A percentile compares a stretch with the other conserved stretches of the same genome.
Conservation (phyloP, 2,329 filamentous ascomycete species). For the Talaromyces funiculosus region DNA sequence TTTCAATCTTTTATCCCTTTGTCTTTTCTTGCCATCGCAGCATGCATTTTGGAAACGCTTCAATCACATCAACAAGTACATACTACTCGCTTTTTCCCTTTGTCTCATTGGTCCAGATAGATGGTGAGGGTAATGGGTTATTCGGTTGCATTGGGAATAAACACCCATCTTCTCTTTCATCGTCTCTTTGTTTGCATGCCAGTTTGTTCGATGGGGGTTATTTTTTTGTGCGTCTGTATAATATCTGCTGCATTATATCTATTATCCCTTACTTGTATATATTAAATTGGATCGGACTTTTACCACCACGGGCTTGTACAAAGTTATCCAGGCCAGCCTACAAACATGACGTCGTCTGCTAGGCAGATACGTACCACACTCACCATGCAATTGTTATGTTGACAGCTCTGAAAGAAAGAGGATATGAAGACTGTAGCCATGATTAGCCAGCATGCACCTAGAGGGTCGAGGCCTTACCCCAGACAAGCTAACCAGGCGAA, state of each 20-base stretch:
- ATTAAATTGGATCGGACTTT: not conserved
- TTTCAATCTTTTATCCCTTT: conserved; percentile 13
- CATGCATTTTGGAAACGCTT: not conserved
- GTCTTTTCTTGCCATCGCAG: too few species aligned
- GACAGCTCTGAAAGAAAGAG: too few species aligned
- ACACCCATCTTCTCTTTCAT: not conserved
- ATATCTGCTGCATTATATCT: not conserved
- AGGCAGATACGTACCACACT: not conserved
- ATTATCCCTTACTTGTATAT: not conserved
- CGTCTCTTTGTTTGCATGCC: not conserved
- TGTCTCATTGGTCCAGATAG: not conserved
- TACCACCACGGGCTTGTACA: not conserved
- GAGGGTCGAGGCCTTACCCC: not conserved
- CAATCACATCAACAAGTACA: not conserved
- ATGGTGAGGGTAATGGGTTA: not conserved
- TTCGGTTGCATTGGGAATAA: not conserved
- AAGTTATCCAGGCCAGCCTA: not conserved
- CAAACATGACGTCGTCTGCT: not conserved
- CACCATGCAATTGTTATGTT: too few species aligned
- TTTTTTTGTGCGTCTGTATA: not conserved
- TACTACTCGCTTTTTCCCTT: not conserved
- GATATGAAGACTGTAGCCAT: too few species aligned
- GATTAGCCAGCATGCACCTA: not conserved
- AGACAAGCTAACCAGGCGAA: not conserved
- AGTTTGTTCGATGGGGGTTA: not conserved